Base-by-base conservation (phyloP, 106 monocot species). In the Phalaenopsis aphrodite region DNA sequence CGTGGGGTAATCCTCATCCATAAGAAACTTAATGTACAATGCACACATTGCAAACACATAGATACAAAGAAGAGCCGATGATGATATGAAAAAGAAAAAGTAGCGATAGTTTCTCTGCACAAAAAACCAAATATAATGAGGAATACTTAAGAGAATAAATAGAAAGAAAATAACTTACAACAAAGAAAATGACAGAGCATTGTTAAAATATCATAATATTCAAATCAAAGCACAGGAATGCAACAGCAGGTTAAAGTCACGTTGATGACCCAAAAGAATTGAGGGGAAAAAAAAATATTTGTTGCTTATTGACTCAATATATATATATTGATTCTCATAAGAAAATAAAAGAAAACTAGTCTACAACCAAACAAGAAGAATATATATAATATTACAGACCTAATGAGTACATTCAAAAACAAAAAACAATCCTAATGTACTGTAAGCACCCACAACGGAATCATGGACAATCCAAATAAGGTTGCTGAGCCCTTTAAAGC, bases 11-110 rank as follows among this genome's bases (percentile, higher is more conserved):
- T 87, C 84, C 49, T 58, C 95, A 83, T 91, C 89, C 91, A 91
- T 95, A 39, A 95, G 87, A 80, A 91, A 88, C 84, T 93, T 93
- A 75, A 95, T 90, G 84, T 91, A 85, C 52, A 95, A 30, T 5
- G 93, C 90, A 10, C 88, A 93, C 89, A 91, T 91, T 41, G 88
- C 83, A 77, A 95, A 95, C 17, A 95, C 89, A 73, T 84, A 95
- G 77, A 95, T 84, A 84, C 95, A 95, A 9, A 95, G 91, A 76
- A 93, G 80, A 80, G 89, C 73, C 47, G 93, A 73, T 0, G 89
- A 93, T 12, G 91, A 88, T 5, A 95, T 90, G 58, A 95, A 95
- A 72, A 92, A 69, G 88, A 90, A 95, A 81, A 95, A 95, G 80
- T 84, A 93, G 21, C 93, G 89, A 64, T 95, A 95, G 72, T 95